phyloP scores from a whole-genome alignment of 2,329 filamentous ascomycete species.

The Moelleriella libera region DNA sequence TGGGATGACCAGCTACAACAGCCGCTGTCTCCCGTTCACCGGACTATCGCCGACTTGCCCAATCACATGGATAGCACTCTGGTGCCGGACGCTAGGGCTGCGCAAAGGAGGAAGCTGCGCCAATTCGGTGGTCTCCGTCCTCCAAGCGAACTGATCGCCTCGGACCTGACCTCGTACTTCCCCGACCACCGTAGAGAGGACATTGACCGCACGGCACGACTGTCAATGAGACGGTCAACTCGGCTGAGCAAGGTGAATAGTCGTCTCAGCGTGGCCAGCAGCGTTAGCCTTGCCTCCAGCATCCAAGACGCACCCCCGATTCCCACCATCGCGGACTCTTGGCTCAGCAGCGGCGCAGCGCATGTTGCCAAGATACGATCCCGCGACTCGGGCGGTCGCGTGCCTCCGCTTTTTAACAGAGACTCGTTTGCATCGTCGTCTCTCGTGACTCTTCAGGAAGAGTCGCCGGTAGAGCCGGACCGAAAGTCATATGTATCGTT shows the following conservation, averaged over 20 bases:
- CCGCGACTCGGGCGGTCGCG: slow-evolving; percentile 34
- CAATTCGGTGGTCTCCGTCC: slow-evolving; percentile 86
- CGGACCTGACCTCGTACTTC: slow-evolving; percentile 93
- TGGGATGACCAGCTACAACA: slow-evolving; percentile 71
- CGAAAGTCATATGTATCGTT: slow-evolving; percentile 94
- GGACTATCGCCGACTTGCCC: slow-evolving; percentile 40
- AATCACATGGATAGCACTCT: slow-evolving; percentile 43
- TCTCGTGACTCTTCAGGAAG: slow-evolving; percentile 81
- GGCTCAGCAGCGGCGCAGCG: slow-evolving; percentile 49
- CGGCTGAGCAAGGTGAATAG: slow-evolving; percentile 87
- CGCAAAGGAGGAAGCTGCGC: slow-evolving; percentile 41
- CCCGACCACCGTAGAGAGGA: slow-evolving; percentile 87
- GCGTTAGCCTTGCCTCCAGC: slow-evolving; percentile 82
- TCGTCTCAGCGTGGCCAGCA: slow-evolving; percentile 86
- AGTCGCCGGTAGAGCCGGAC: slow-evolving; percentile 73
- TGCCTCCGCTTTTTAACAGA: slow-evolving; percentile 40
- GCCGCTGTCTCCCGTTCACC: slow-evolving; percentile 62
- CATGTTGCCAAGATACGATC: slow-evolving; percentile 23
- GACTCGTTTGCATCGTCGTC: slow-evolving; percentile 84
- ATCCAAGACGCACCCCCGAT: slow-evolving; percentile 88
- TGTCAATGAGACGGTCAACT: slow-evolving; percentile 82
- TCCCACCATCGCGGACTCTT: slow-evolving; percentile 87
- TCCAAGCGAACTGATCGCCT: slow-evolving; percentile 93
- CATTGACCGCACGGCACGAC: slow-evolving; percentile 86
- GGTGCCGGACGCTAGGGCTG: slow-evolving; percentile 29